Evolutionary conservation across 805 yeast genomes (phyloP).

Genomic region (Zygotorulaspora sp.): DNA sequence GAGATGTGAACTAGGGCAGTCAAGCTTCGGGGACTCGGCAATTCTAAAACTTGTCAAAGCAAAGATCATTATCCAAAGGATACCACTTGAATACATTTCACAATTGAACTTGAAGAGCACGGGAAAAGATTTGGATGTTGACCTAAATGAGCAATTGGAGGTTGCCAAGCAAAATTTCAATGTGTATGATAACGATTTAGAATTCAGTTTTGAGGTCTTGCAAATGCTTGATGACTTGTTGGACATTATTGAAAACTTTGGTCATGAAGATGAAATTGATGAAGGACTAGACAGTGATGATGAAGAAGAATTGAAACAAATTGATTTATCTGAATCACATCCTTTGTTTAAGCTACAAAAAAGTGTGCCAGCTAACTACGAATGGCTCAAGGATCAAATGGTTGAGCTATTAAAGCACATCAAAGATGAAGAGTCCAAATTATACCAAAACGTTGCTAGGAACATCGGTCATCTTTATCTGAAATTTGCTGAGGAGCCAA

Average conservation of each 20-base stretch:
- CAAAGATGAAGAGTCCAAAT: constrained; percentile 17
- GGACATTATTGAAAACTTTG: constrained; percentile 64
- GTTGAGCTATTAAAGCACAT: constrained; percentile 19
- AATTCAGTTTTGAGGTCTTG: constrained; percentile 47
- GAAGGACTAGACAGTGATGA: constrained; percentile 59
- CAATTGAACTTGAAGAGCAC: constrained; percentile 42
- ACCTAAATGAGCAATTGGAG: constrained; percentile 42
- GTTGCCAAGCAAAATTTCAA: constrained; percentile 46
- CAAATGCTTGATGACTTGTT: constrained; percentile 61
- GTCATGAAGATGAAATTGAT: constrained; percentile 46
- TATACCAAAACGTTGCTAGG: constrained; percentile 42
- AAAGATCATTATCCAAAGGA: constrained; percentile 51
- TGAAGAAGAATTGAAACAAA: constrained; percentile 39
- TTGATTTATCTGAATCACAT: constrained; percentile 45
- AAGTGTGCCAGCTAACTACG: constrained; percentile 42
- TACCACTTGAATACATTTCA: constrained; percentile 56
- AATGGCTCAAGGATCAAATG: constrained; percentile 42
- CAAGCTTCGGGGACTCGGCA: constrained; percentile 42
- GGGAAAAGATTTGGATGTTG: constrained; percentile 29
- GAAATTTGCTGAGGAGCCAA: constrained; percentile 60
- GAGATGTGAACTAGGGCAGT: constrained; percentile 57
- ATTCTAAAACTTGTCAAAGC: constrained; percentile 51
- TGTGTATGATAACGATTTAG: constrained; percentile 37
- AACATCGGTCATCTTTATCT: constrained; percentile 59
- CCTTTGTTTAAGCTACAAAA: constrained; percentile 46